These are phyloP conservation scores for Ophiostoma sp. DNA, from an alignment of 2,329 filamentous ascomycete genomes.

Conservation along the genomic window DNA sequence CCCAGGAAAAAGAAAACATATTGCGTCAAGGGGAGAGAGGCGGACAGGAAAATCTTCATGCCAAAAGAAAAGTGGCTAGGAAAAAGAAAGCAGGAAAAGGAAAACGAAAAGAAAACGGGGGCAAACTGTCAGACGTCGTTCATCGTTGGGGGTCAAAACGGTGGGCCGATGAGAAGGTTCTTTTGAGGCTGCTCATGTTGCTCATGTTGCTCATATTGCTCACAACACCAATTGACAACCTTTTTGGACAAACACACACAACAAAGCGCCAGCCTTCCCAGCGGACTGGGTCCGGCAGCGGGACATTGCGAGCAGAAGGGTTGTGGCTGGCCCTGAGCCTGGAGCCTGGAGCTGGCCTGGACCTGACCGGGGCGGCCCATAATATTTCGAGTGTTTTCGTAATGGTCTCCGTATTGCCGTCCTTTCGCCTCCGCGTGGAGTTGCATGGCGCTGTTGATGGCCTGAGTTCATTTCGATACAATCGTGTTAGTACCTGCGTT, in stretches of 20 bases:
- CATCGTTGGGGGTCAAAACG: conserved; percentile 8
- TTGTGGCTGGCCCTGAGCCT: background rate
- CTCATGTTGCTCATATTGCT: too few species aligned
- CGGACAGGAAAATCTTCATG: background rate
- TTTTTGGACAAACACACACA: background rate
- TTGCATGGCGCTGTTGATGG: background rate
- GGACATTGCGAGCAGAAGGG: background rate
- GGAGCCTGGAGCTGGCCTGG: background rate
- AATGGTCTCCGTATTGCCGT: background rate
- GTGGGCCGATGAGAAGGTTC: background rate
- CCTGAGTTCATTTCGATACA: background rate
- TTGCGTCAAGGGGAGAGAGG: background rate
- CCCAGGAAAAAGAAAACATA: background rate
- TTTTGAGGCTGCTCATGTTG: too few species aligned
- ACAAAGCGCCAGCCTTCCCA: background rate
- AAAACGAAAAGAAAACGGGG: background rate
- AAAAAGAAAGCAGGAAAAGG: background rate
- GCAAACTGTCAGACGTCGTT: background rate
- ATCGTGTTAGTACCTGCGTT: background rate
- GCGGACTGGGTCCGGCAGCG: conserved; percentile 9
- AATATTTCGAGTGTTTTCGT: background rate
- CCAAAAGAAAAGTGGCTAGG: background rate
- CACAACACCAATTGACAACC: background rate
- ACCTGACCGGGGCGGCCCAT: background rate
- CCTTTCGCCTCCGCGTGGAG: background rate